Percentiles rank a stretch among this genome's conserved stretches.
Evolutionary conservation across 2,329 filamentous ascomycete genomes (phyloP).

Genomic region (Cladophialophora psammophila): DNA sequence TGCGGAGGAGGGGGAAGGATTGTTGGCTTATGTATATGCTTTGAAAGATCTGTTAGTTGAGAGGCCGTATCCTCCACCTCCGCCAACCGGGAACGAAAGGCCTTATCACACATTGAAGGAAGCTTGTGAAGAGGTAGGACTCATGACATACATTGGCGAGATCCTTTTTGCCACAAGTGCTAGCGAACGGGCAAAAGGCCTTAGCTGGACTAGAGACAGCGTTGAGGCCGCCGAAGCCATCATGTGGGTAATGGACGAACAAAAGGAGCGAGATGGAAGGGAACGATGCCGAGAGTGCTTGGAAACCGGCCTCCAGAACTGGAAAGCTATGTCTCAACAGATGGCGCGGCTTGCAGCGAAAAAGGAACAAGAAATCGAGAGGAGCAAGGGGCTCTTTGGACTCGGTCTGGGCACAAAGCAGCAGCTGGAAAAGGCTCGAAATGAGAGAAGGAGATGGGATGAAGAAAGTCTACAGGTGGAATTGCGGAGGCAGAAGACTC

Average conservation of each 20-base stretch:
- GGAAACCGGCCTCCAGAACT: constrained; percentile 77
- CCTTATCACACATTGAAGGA: constrained; percentile 70
- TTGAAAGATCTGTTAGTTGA: constrained; percentile 60
- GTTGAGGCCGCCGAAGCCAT: constrained; percentile 80
- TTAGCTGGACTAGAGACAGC: constrained; percentile 89
- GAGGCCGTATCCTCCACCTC: constrained; percentile 71
- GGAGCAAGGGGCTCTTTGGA: constrained; percentile 49
- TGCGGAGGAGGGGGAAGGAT: constrained; percentile 38
- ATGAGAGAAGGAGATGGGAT: constrained; percentile 38
- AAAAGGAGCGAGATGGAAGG: constrained; percentile 51
- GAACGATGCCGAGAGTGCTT: constrained; percentile 79
- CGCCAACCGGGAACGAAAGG: constrained; percentile 71
- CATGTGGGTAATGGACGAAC: constrained; percentile 56
- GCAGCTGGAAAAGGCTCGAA: constrained; percentile 33
- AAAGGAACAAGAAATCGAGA: constrained; percentile 46
- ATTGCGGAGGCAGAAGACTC: constrained; percentile 39
- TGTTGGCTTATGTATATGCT: constrained; percentile 31
- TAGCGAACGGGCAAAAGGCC: constrained; percentile 68
- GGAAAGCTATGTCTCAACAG: constrained; percentile 78
- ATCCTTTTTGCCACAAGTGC: constrained; percentile 79
- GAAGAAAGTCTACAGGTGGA: constrained; percentile 40
- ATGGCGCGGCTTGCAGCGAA: constrained; percentile 64
- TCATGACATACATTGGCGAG: constrained; percentile 92
- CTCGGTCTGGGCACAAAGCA: constrained; percentile 35
- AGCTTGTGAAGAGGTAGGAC: constrained; percentile 81